These are phyloP conservation scores for Kappamyces sp. DNA, from an alignment of 192 early-diverging fungal genomes.

Conservation along the genomic window DNA sequence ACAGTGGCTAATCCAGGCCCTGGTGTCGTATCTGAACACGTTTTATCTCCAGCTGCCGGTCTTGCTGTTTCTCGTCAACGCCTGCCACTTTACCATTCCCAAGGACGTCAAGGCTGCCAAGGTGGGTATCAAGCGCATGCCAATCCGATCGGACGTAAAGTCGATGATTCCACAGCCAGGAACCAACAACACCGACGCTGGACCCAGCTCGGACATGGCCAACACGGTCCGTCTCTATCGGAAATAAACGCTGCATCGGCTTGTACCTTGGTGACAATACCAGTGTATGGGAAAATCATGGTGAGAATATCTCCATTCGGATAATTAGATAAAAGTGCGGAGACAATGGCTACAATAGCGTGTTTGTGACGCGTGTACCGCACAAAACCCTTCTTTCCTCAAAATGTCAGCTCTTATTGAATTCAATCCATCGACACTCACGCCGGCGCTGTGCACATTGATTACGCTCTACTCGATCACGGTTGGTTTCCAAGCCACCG, in stretches of 20 bases:
- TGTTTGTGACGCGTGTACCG: no score
- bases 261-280: background rate
- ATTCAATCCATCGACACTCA: conserved; percentile 3
- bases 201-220: background rate
- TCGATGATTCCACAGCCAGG: conserved; percentile 6
- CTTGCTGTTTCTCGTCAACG: conserved; percentile 6
- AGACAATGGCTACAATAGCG: no score
- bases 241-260: background rate
- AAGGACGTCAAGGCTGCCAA: conserved; percentile 3
- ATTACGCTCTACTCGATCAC: conserved; percentile 3
- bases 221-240: background rate
- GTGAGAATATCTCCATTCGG: no score
- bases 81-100: background rate
- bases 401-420: no score
- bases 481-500: background rate
- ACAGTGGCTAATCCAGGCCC: no score
- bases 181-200: background rate
- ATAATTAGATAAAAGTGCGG: no score
- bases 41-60: conserved; percentile 11
- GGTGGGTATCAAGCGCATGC: background rate
- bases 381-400: no score
- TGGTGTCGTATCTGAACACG: conserved; percentile 5
- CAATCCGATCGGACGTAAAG: background rate
- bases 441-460: conserved; percentile 2
- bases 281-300: background rate